phyloP scores from a whole-genome alignment of 371 early-diverging fungal genomes.

The Enterocytospora artemiae region DNA sequence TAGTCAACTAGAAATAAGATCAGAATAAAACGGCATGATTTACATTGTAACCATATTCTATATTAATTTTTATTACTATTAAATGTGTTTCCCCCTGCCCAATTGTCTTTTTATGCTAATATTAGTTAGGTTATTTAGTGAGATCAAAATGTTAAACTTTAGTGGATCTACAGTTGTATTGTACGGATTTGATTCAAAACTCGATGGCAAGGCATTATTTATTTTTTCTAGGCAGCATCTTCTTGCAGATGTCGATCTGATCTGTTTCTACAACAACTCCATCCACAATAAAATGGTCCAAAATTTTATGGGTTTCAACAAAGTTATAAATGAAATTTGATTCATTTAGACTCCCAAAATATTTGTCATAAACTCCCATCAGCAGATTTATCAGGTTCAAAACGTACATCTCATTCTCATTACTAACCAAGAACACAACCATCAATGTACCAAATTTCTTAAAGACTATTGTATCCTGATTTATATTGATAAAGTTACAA shows the following conservation, averaged over 20 bases:
- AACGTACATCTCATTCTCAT: constrained; percentile 45
- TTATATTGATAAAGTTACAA: not conserved
- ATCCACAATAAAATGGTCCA: constrained; percentile 37
- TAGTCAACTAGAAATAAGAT: too few relatives aligned
- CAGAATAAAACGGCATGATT: too few relatives aligned
- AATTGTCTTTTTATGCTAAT: too few relatives aligned
- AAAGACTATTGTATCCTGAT: constrained; percentile 1
- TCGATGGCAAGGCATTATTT: constrained; percentile 1
- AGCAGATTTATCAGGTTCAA: constrained; percentile 31
- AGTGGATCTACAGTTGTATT: too few relatives aligned
- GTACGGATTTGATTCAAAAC: too few relatives aligned
- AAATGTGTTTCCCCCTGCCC: too few relatives aligned
- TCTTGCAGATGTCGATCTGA: constrained; percentile 3
- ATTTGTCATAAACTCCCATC: constrained; percentile 7
- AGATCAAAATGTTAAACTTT: too few relatives aligned
- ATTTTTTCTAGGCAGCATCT: not conserved
- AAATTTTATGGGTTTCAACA: constrained; percentile 17
- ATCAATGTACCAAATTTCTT: not conserved
- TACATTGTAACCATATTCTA: too few relatives aligned
- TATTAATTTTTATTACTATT: too few relatives aligned
- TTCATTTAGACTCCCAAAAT: constrained; percentile 21
- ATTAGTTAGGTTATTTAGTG: too few relatives aligned
- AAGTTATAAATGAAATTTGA: constrained; percentile 36
- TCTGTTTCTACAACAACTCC: constrained; percentile 26
- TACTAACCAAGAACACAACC: constrained; percentile 16